These are phyloP conservation scores for Metarhizium brunneum DNA, from an alignment of 2,329 filamentous ascomycete genomes.

Conservation along the genomic window DNA sequence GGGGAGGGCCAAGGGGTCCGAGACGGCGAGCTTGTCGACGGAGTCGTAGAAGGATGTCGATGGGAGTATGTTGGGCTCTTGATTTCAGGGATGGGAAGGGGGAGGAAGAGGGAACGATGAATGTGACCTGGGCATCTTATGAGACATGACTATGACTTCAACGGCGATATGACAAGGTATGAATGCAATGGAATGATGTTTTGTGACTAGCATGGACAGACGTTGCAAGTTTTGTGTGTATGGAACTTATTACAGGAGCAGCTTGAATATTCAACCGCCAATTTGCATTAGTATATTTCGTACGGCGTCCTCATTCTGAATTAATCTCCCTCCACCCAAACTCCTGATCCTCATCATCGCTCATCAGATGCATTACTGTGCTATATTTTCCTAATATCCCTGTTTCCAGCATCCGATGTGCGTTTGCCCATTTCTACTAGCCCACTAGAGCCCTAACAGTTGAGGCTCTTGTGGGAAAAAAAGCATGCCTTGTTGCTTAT, in stretches of 20 bases:
- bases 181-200: too few relatives aligned
- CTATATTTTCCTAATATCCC: too few relatives aligned
- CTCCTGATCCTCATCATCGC: background rate
- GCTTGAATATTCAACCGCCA: background rate
- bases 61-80: background rate
- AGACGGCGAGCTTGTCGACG: conserved; percentile 28
- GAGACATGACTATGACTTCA: background rate
- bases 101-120: background rate
- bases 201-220: too few relatives aligned
- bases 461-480: background rate
- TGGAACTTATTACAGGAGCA: background rate
- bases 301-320: background rate
- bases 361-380: too few relatives aligned
- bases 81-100: background rate
- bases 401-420: too few relatives aligned
- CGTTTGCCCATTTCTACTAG: too few relatives aligned
- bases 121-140: background rate
- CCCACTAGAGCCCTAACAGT: background rate
- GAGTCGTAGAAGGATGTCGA: conserved; percentile 13
- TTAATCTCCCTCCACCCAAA: background rate
- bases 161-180: too few relatives aligned
- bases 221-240: background rate
- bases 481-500: background rate
- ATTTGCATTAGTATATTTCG: background rate
- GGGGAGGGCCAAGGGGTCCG: conserved; percentile 24